Conservation (phyloP, 768 basidiomycete species). For the Tubosaeta sp. region DNA sequence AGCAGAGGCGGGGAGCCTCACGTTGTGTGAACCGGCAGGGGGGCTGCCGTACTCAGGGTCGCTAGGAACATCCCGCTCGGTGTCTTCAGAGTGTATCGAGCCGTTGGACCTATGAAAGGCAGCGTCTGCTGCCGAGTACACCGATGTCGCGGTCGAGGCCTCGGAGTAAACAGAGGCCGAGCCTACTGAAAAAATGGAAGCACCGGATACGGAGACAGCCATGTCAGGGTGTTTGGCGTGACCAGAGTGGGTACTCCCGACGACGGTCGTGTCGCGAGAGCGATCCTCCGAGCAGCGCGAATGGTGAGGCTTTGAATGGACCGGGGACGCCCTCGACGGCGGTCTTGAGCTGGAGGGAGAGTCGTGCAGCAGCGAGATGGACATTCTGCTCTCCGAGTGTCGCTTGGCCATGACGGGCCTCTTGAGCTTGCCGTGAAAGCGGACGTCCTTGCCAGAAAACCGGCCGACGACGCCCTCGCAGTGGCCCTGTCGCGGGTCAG, state of each 20-base stretch:
- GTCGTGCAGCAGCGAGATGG: constrained; percentile 10
- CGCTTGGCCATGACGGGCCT: constrained; percentile 72
- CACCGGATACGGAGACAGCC: constrained; percentile 24
- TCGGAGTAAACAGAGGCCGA: constrained; percentile 27
- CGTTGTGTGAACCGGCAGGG: neutral
- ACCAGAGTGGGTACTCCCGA: constrained; percentile 1
- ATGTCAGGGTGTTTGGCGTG: constrained; percentile 20
- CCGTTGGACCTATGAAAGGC: constrained; percentile 7
- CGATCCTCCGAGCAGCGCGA: constrained; percentile 16
- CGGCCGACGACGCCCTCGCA: constrained; percentile 86
- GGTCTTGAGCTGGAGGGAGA: constrained; percentile 18
- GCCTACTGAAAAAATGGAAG: constrained; percentile 25
- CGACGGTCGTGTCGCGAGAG: constrained; percentile 4
- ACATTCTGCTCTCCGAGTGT: constrained; percentile 9
- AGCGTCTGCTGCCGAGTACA: constrained; percentile 10
- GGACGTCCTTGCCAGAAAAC: constrained; percentile 60
- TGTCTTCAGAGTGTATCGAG: constrained; percentile 11
- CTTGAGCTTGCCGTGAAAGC: constrained; percentile 72
- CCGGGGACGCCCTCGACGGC: constrained; percentile 18
- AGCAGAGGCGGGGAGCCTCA: neutral
- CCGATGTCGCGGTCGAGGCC: constrained; percentile 25
- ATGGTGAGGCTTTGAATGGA: constrained; percentile 12
- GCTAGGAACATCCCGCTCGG: constrained; percentile 15
- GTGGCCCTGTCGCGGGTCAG: constrained; percentile 51
- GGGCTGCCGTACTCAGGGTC: constrained; percentile 9